Conservation (phyloP, 768 basidiomycete genomes). For the Termitomyces sp. region DNA sequence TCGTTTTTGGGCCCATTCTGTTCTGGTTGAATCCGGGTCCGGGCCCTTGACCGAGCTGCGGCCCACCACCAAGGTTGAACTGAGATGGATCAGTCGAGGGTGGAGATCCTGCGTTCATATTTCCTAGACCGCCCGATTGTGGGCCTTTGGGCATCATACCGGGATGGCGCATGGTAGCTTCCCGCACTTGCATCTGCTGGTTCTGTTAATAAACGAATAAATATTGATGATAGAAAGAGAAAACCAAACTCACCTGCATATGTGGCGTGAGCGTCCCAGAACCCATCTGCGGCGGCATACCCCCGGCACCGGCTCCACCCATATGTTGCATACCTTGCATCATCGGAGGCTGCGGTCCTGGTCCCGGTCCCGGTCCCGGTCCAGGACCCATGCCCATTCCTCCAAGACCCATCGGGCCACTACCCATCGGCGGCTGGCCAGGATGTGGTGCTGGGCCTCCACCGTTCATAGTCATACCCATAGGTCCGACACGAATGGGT, state of each 20-base stretch:
- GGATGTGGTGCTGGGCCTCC: constrained; percentile 8
- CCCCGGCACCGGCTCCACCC: constrained; percentile 13
- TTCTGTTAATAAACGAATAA: constrained; percentile 6
- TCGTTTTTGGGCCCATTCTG: constrained; percentile 29
- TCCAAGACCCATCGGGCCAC: constrained; percentile 17
- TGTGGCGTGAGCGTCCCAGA: constrained; percentile 32
- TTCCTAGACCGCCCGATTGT: constrained; percentile 19
- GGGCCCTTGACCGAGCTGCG: constrained; percentile 17
- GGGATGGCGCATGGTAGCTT: constrained; percentile 23
- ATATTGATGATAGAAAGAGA: background rate
- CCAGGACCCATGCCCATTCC: constrained; percentile 15
- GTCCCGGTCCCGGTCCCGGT: constrained; percentile 2
- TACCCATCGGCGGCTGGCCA: constrained; percentile 21
- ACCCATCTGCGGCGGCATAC: constrained; percentile 34
- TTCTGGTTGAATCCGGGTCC: constrained; percentile 6
- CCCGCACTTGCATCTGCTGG: constrained; percentile 16
- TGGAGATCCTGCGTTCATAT: constrained; percentile 38
- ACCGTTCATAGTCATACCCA: constrained; percentile 27
- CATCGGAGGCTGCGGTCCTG: constrained; percentile 14
- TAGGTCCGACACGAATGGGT: constrained; percentile 26
- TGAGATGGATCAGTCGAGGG: constrained; percentile 33
- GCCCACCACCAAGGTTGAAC: constrained; percentile 30
- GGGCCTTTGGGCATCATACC: constrained; percentile 29
- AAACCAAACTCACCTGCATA: constrained; percentile 25
- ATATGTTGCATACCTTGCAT: constrained; percentile 15